phyloP scores from a whole-genome alignment of 164 flowering plant genomes.

The Nymphaea thermarum region DNA sequence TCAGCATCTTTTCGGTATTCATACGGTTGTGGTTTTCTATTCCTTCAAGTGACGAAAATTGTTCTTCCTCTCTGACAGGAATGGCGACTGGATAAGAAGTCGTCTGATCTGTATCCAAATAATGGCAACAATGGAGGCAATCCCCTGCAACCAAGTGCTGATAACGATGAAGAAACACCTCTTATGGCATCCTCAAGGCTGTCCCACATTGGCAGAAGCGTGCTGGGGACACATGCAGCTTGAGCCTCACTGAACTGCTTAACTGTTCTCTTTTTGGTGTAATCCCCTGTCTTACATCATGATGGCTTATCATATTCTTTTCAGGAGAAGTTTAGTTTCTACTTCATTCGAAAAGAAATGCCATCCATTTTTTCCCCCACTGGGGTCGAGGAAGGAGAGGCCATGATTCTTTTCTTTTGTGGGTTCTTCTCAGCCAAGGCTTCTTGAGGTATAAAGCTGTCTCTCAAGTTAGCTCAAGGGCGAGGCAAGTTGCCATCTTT shows the following conservation, averaged over 20 bases:
- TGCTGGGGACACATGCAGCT: slow-evolving; percentile 29
- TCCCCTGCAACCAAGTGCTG: slow-evolving; percentile 24
- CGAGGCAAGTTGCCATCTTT: too few species aligned
- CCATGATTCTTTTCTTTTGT: neutral
- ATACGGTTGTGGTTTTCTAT: too few species aligned
- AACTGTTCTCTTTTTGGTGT: neutral
- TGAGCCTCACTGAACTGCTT: neutral
- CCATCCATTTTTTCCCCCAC: neutral
- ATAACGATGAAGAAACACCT: slow-evolving; percentile 69
- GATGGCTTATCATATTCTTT: too few species aligned
- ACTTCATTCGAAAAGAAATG: neutral
- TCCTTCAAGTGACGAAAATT: too few species aligned
- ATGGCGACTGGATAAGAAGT: slow-evolving; percentile 79
- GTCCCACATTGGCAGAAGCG: slow-evolving; percentile 67
- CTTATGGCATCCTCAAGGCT: slow-evolving; percentile 48
- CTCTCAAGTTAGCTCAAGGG: neutral
- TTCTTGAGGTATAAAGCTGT: neutral
- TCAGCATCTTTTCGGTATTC: too few species aligned
- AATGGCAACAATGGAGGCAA: slow-evolving; percentile 17
- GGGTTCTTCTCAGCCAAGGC: neutral
- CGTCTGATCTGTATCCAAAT: slow-evolving; percentile 52
- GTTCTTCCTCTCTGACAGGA: slow-evolving; percentile 27
- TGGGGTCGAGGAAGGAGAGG: neutral
- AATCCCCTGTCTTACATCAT: neutral
- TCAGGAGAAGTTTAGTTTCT: neutral